Conservation (phyloP, 2,329 filamentous ascomycete genomes). For the Colletotrichum acutatum region DNA sequence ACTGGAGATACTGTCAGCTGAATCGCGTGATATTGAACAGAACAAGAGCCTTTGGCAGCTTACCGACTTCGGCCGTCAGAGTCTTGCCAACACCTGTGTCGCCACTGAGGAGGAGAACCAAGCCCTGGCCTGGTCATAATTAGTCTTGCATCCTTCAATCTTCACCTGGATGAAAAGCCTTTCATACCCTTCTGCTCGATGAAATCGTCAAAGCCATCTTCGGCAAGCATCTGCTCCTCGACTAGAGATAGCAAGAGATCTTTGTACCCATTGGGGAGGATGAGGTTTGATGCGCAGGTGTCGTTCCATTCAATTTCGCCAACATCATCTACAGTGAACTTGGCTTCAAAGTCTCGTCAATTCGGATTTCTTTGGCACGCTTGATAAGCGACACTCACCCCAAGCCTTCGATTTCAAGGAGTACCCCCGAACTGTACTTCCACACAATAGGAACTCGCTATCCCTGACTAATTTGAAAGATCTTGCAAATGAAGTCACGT, state of each 20-base stretch:
- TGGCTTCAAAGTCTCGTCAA: neutral
- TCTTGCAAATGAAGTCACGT: neutral
- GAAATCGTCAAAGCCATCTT: neutral
- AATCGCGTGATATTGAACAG: neutral
- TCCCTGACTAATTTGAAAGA: neutral
- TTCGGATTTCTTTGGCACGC: no score
- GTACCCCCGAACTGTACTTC: neutral
- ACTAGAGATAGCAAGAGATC: neutral
- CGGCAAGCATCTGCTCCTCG: neutral
- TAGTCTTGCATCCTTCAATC: neutral
- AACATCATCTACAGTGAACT: neutral
- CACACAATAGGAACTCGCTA: neutral
- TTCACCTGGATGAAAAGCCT: neutral
- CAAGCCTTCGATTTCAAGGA: neutral
- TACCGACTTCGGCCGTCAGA: slow-evolving; percentile 25
- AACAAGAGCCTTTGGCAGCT: no score
- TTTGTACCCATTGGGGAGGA: neutral
- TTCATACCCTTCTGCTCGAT: neutral
- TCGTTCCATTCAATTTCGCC: neutral
- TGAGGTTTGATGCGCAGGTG: neutral
- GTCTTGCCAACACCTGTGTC: slow-evolving; percentile 33
- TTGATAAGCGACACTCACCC: neutral
- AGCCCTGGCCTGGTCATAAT: neutral
- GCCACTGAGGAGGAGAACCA: slow-evolving; percentile 25
- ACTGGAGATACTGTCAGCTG: slow-evolving; percentile 45